Percentiles rank a stretch among this genome's conserved stretches.
Conservation (phyloP, 2,329 filamentous ascomycete species). For the Fusarium coffeatum region DNA sequence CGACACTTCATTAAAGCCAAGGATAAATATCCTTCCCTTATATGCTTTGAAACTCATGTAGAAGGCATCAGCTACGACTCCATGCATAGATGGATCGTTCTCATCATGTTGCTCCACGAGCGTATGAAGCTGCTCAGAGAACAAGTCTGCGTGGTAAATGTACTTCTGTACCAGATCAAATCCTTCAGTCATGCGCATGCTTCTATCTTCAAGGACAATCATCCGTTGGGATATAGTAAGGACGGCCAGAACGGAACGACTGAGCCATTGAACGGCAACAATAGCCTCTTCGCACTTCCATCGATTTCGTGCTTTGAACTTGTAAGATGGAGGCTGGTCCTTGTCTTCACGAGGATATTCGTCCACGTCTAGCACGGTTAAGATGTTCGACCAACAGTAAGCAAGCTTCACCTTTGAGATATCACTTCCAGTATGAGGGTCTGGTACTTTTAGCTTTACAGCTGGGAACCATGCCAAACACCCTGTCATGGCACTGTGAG, state of each 20-base stretch:
- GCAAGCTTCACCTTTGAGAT: constrained; percentile 87
- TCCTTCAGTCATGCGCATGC: constrained; percentile 90
- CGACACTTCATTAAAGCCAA: constrained; percentile 93
- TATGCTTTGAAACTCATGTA: constrained; percentile 98
- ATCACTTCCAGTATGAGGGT: constrained; percentile 73
- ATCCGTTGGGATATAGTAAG: constrained; percentile 94
- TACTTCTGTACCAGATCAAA: constrained; percentile 93
- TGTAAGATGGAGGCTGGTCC: constrained; percentile 81
- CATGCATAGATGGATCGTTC: constrained; percentile 89
- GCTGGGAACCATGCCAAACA: constrained; percentile 98
- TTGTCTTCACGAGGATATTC: constrained; percentile 75
- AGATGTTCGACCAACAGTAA: constrained; percentile 98
- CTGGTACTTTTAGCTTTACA: constrained; percentile 85
- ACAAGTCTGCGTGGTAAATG: constrained; percentile 91
- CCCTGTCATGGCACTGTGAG: constrained; percentile 91
- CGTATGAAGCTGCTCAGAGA: constrained; percentile 84
- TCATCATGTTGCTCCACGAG: constrained; percentile 92
- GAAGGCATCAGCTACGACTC: constrained; percentile 95
- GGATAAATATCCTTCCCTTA: constrained; percentile 90
- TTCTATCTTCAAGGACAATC: constrained; percentile 89
- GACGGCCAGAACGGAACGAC: constrained; percentile 89
- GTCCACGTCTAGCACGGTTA: constrained; percentile 91
- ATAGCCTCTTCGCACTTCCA: constrained; percentile 97
- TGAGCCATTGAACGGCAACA: constrained; percentile 96
- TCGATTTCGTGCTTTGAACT: constrained; percentile 83